Percentiles rank a stretch among this genome's conserved stretches.
phyloP scores from a whole-genome alignment of 129 eudicot genomes.

The Centrapalus pauciflorus region DNA sequence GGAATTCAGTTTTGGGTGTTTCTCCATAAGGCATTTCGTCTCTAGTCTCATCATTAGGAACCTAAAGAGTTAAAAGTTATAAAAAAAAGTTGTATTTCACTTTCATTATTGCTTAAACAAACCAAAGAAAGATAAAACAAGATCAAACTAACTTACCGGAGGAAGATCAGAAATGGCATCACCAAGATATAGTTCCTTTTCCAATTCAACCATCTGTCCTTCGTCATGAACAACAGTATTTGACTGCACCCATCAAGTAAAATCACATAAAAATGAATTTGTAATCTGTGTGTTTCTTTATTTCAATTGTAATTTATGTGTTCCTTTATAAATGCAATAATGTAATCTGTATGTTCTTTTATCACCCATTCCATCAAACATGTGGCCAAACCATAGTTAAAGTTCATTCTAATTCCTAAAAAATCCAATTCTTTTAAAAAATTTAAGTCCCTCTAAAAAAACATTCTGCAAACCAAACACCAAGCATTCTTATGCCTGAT shows the following conservation, averaged over 20 bases:
- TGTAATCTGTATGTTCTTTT: too few relatives aligned
- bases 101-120: background rate
- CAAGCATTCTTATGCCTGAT: too few relatives aligned
- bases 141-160: constrained; percentile 32
- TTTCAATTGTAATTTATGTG: too few relatives aligned
- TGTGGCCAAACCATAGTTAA: too few relatives aligned
- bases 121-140: background rate
- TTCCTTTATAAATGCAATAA: too few relatives aligned
- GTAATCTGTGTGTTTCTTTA: too few relatives aligned
- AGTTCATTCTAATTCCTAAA: too few relatives aligned
- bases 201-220: constrained; percentile 28
- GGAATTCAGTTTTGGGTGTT: constrained; percentile 47
- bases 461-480: too few relatives aligned
- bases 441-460: too few relatives aligned
- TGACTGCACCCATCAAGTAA: constrained; percentile 21
- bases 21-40: constrained; percentile 51
- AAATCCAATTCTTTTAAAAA: too few relatives aligned
- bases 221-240: constrained; percentile 51
- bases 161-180: constrained; percentile 89
- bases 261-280: background rate
- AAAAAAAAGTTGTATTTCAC: background rate
- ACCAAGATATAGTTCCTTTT: constrained; percentile 39
- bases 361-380: too few relatives aligned
- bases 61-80: constrained; percentile 29
- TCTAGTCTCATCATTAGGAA: constrained; percentile 40